A percentile compares a stretch with the other conserved stretches of the same genome.
phyloP scores from a whole-genome alignment of 257 asterid genomes.

The Ballota nigra region DNA sequence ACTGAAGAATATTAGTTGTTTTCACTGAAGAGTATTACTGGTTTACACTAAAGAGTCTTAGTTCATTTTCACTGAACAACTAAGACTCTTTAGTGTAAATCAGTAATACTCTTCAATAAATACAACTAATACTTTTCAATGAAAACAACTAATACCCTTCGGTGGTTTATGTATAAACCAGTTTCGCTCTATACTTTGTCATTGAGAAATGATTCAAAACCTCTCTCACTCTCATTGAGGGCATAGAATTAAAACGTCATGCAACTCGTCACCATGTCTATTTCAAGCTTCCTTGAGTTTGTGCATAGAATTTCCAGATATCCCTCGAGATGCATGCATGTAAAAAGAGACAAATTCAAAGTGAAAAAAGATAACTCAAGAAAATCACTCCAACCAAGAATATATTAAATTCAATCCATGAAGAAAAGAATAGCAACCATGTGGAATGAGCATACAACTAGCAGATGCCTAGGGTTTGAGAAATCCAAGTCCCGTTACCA shows the following conservation, averaged over 20 bases:
- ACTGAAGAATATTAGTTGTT: too few species aligned
- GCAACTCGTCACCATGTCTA: constrained; percentile 27
- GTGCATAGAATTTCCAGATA: constrained; percentile 24
- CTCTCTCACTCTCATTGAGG: too few species aligned
- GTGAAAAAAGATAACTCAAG: constrained; percentile 4
- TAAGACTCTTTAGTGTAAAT: too few species aligned
- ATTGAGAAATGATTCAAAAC: too few species aligned
- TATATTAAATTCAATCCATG: not conserved
- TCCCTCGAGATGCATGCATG: constrained; percentile 66
- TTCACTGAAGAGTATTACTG: too few species aligned
- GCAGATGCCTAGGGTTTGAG: constrained; percentile 33
- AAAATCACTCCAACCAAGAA: constrained; percentile 44
- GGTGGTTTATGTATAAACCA: too few species aligned
- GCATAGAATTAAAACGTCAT: constrained; percentile 29
- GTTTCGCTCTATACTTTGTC: too few species aligned
- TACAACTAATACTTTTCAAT: too few species aligned
- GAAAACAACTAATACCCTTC: too few species aligned
- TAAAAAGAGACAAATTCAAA: constrained; percentile 14
- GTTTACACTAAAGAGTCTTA: too few species aligned
- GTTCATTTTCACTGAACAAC: too few species aligned
- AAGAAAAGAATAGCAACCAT: constrained; percentile 24
- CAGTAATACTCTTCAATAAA: too few species aligned
- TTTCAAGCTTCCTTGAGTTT: constrained; percentile 18
- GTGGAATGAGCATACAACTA: constrained; percentile 35
- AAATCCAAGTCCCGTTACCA: constrained; percentile 27